Base-by-base conservation (phyloP, 495 filamentous ascomycete genomes). In the Tuber magnatum region DNA sequence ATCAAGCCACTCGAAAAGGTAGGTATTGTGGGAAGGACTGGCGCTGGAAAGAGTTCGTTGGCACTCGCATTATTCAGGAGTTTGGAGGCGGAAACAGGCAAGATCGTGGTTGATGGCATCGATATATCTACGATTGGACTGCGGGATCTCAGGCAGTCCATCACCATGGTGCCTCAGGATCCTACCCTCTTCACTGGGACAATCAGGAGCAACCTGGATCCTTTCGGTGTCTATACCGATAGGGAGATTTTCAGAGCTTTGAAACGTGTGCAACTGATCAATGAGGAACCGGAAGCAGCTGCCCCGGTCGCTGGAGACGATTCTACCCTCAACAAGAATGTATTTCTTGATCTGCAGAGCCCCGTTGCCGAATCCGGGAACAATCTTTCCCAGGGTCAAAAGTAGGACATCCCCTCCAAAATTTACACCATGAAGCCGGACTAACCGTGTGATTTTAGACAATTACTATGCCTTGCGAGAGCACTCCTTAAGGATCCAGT, bases 81-180 rank as follows among this genome's bases (percentile, higher is more conserved):
- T n/a, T 85, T 99, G 46, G 96, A 98, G 83, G 94, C 96, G 8
- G 94, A 97, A 80, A 87, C 89, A 69, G 96, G 96, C 74, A 91
- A 91, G 81, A 97, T 99, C 75, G 75, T 94, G 12, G 93, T 99
- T 72, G 96, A 99, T 79, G 92, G 89, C 70, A 86, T 99, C 39
- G 93, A 98, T 82, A 93, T 97, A 81, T 90, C 92, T 68, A 85
- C 85, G 70, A 97, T 98, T 78, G 96, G 96, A 10, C 88, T 98
- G 40, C 91, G 91, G 71, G 94, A 98, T 84, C 87, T 99, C 75
- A 90, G 96, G 68, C 92, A 97, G 85, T 89, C 91, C 12, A 96
- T 99, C 81, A 97, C 96, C 3, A 98, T 99, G 82, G 96, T 99
- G 38, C 96, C 96, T 41, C 96, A 99, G 85, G 96, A 99, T 80